Conservation (phyloP, 371 early-diverging fungal species). For the Lichtheimia ramosa region DNA sequence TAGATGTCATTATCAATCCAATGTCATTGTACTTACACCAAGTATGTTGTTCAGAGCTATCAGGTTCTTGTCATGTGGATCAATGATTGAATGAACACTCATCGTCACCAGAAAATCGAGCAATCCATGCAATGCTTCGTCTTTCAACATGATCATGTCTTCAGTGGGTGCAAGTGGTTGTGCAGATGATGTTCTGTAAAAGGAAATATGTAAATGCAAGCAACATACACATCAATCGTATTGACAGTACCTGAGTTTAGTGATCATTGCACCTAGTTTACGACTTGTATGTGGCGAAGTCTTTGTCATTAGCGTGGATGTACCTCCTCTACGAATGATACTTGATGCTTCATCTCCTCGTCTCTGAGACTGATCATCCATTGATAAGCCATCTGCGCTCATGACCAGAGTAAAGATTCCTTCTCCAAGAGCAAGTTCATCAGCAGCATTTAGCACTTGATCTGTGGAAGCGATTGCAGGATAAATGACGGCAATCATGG, state of each 20-base stretch:
- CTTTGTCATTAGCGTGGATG: slow-evolving; percentile 41
- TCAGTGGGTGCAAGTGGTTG: neutral
- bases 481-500: slow-evolving; percentile 53
- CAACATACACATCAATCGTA: neutral
- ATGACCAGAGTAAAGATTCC: neutral
- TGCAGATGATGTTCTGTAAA: slow-evolving; percentile 1
- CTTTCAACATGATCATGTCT: slow-evolving; percentile 15
- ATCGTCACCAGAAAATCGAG: slow-evolving; percentile 59
- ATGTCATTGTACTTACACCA: slow-evolving; percentile 31
- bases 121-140: slow-evolving; percentile 37
- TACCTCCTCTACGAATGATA: slow-evolving; percentile 47
- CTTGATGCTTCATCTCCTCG: slow-evolving; percentile 15
- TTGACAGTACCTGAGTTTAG: neutral
- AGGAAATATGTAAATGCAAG: neutral
- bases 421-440: slow-evolving; percentile 8
- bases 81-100: slow-evolving; percentile 57
- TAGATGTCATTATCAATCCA: neutral
- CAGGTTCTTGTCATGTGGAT: slow-evolving; percentile 42
- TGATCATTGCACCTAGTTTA: slow-evolving; percentile 23
- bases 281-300: slow-evolving; percentile 48
- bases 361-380: slow-evolving; percentile 8
- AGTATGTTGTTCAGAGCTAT: slow-evolving; percentile 47
- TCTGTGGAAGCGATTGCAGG: slow-evolving; percentile 38
- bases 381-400: neutral
- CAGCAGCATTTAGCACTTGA: neutral